Conservation (phyloP, 371 early-diverging fungal species). For the Fennellomyces sp. region DNA sequence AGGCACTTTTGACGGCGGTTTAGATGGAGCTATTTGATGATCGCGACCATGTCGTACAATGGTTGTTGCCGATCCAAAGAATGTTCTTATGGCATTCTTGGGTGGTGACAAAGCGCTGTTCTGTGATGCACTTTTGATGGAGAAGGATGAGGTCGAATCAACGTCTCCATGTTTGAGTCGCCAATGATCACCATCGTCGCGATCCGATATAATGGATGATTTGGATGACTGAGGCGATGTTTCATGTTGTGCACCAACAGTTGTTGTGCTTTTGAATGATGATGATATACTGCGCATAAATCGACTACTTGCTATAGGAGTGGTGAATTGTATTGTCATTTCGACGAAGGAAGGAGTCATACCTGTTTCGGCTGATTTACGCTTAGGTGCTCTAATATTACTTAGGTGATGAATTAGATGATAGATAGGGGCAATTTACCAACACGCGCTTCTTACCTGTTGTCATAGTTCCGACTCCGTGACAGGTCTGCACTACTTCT, state of each 20-base stretch:
- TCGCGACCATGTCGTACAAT: conserved; percentile 4
- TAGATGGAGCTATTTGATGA: background rate
- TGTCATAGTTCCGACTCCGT: background rate
- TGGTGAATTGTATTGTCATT: background rate
- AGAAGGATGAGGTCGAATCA: background rate
- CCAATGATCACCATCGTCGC: background rate
- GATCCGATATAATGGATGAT: background rate
- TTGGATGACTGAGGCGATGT: conserved; percentile 3
- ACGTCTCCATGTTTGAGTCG: background rate
- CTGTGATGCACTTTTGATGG: background rate
- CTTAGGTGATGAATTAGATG: background rate
- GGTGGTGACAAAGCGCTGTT: background rate
- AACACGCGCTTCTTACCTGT: background rate
- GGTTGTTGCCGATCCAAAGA: conserved; percentile 5
- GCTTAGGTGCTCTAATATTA: background rate
- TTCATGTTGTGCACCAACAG: background rate
- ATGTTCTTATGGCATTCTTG: background rate
- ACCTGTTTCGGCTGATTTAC: background rate
- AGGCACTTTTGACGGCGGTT: background rate
- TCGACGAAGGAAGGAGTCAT: background rate
- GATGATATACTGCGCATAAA: conserved; percentile 17
- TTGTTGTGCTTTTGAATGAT: background rate
- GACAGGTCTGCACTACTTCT: background rate
- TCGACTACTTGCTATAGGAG: conserved; percentile 2
- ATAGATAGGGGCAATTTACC: background rate